A percentile compares a stretch with the other conserved stretches of the same genome.
These are phyloP conservation scores for Toxoplasma gondii DNA, from an alignment of 169 alveolate species.

Conservation along the genomic window DNA sequence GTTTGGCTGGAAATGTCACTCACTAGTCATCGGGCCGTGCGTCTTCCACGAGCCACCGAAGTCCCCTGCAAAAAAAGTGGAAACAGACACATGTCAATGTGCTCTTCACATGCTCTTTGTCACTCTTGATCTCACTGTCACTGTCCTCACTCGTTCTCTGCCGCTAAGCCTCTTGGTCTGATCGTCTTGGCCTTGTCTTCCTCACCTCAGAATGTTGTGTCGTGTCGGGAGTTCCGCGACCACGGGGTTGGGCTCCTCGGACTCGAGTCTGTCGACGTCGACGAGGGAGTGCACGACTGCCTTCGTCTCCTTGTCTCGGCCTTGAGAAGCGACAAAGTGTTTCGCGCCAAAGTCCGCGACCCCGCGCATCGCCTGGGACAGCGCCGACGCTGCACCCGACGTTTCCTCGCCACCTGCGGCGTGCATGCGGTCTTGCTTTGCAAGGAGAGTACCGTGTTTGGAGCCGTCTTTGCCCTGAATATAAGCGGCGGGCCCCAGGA, in stretches of 20 bases:
- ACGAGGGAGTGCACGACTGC: constrained; percentile 70
- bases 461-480: constrained; percentile 41
- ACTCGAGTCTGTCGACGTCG: constrained; percentile 61
- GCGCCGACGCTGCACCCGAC: not conserved
- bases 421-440: constrained; percentile 45
- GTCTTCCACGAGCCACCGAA: constrained; percentile 2
- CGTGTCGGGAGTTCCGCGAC: constrained; percentile 70
- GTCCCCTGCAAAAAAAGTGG: not conserved
- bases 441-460: constrained; percentile 29
- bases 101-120: not conserved
- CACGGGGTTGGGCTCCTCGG: constrained; percentile 41
- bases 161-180: no score
- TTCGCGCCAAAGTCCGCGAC: not conserved
- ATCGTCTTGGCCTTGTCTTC: not conserved
- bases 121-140: not conserved
- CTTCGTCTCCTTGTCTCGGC: not conserved
- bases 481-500: constrained; percentile 43
- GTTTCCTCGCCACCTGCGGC: constrained; percentile 42
- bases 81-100: no score
- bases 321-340: not conserved
- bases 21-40: not conserved
- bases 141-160: not conserved
- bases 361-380: constrained; percentile 35
- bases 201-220: constrained; percentile 55
- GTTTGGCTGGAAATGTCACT: no score